Evolutionary conservation across 805 yeast genomes (phyloP).

Genomic region (Pichia exigua): DNA sequence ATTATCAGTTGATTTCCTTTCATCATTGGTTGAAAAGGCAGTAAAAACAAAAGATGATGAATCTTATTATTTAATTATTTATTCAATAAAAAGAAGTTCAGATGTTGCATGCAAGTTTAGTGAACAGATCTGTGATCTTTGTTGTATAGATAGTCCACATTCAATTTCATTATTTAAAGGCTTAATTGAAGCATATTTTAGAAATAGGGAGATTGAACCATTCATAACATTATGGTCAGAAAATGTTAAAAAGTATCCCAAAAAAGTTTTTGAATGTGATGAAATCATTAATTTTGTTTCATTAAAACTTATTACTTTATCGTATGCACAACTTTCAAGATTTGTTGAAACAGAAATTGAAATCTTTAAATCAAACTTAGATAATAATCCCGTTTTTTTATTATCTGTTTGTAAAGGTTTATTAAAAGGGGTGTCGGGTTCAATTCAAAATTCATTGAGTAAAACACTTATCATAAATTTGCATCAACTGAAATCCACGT

Average conservation of each 20-base stretch:
- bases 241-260: conserved; percentile 4
- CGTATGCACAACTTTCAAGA: conserved; percentile 37
- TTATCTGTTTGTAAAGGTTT: conserved; percentile 36
- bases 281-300: conserved; percentile 34
- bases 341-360: conserved; percentile 20
- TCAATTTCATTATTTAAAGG: conserved; percentile 6
- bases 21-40: conserved; percentile 31
- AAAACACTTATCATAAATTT: conserved; percentile 14
- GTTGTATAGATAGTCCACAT: background rate
- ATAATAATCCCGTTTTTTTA: conserved; percentile 13
- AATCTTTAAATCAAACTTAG: conserved; percentile 6
- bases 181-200: conserved; percentile 35
- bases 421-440: conserved; percentile 21
- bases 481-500: conserved; percentile 11
- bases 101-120: conserved; percentile 47
- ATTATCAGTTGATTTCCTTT: conserved; percentile 44
- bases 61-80: conserved; percentile 38
- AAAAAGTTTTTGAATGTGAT: conserved; percentile 13
- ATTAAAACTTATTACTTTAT: conserved; percentile 33
- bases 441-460: conserved; percentile 24
- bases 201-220: conserved; percentile 48
- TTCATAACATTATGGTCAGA: conserved; percentile 44
- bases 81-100: conserved; percentile 46
- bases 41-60: conserved; percentile 11
- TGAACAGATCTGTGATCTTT: conserved; percentile 24